phyloP scores from a whole-genome alignment of 2,329 filamentous ascomycete genomes.

The Exserohilum turcica region DNA sequence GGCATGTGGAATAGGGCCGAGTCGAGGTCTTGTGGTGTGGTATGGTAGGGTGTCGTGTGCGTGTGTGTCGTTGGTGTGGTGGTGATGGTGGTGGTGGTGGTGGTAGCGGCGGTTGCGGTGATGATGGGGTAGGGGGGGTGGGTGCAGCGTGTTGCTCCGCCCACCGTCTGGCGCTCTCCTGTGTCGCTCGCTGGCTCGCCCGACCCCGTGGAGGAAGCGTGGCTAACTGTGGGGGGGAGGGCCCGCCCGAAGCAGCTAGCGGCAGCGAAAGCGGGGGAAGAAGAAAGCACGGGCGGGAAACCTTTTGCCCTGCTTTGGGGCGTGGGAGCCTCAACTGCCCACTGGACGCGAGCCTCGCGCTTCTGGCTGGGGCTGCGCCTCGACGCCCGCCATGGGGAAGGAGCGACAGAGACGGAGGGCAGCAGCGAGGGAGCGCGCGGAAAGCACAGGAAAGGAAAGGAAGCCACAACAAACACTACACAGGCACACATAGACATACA shows the following conservation, averaged over 20 bases:
- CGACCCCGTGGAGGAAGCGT: constrained; percentile 16
- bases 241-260: constrained; percentile 12
- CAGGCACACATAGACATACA: too few species aligned
- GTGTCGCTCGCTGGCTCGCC: constrained; percentile 6
- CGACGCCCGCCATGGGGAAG: constrained; percentile 1
- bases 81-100: too few species aligned
- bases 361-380: constrained; percentile 12
- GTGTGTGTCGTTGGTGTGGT: too few species aligned
- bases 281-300: neutral
- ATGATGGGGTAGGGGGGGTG: too few species aligned
- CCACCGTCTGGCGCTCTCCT: too few species aligned
- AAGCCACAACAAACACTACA: too few species aligned
- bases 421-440: too few species aligned
- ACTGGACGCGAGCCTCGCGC: constrained; percentile 18
- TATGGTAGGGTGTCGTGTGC: too few species aligned
- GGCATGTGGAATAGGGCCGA: constrained; percentile 5
- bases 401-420: too few species aligned
- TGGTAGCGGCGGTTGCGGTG: too few species aligned
- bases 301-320: constrained; percentile 10
- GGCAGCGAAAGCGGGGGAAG: constrained; percentile 14
- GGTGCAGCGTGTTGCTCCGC: too few species aligned
- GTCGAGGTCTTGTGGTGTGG: neutral
- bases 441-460: too few species aligned
- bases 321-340: constrained; percentile 20
- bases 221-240: constrained; percentile 8